A percentile compares a stretch with the other conserved stretches of the same genome.
Conservation (phyloP, 768 basidiomycete species). For the Arthromyces matolae region DNA sequence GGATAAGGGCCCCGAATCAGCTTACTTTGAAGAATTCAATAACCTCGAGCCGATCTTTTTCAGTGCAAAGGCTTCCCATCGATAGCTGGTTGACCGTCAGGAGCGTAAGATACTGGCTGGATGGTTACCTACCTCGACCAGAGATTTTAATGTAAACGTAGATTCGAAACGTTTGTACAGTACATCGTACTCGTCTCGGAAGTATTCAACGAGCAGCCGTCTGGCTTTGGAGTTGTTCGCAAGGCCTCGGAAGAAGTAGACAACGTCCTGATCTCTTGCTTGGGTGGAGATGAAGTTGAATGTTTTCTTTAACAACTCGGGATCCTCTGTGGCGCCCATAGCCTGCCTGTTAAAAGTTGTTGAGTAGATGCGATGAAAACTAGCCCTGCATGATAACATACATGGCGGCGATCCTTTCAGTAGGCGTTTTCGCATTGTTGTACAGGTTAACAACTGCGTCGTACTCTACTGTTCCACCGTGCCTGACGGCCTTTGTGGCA, state of each 20-base stretch:
- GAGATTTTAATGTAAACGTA: conserved; percentile 53
- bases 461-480: conserved; percentile 74
- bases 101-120: conserved; percentile 10
- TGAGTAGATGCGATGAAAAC: too few relatives aligned
- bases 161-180: conserved; percentile 68
- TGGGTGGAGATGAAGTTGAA: conserved; percentile 55
- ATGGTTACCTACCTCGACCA: conserved; percentile 49
- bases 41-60: conserved; percentile 60
- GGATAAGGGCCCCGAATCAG: conserved; percentile 10
- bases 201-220: conserved; percentile 52
- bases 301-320: conserved; percentile 55
- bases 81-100: conserved; percentile 28
- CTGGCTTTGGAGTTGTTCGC: conserved; percentile 52
- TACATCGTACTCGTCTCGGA: conserved; percentile 66
- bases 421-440: conserved; percentile 70
- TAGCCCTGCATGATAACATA: too few relatives aligned
- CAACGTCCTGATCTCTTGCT: conserved; percentile 57
- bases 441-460: conserved; percentile 66
- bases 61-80: conserved; percentile 46
- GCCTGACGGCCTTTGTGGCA: conserved; percentile 54
- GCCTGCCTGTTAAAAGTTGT: conserved; percentile 55
- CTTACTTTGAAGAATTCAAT: conserved; percentile 73
- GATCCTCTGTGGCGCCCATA: conserved; percentile 57
- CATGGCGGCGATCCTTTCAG: conserved; percentile 69
- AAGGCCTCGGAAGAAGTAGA: conserved; percentile 61